Evolutionary conservation across 2,329 filamentous ascomycete genomes (phyloP).

Genomic region (Arthroderma uncinatum): DNA sequence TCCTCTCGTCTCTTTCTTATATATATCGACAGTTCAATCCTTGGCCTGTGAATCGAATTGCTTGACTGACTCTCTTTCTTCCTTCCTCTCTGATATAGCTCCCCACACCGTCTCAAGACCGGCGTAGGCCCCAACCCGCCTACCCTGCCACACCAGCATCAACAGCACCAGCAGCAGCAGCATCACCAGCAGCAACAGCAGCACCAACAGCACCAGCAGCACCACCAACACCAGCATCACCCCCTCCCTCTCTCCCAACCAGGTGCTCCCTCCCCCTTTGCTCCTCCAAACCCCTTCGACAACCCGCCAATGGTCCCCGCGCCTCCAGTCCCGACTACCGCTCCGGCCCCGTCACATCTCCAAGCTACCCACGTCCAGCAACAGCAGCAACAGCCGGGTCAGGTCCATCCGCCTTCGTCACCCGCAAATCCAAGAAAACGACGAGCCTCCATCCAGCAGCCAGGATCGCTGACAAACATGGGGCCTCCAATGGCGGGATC

Average conservation of each 20-base stretch:
- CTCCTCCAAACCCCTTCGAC: slow-evolving; percentile 25
- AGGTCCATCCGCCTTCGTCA: slow-evolving; percentile 15
- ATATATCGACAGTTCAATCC: slow-evolving; percentile 7
- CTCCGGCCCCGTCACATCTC: slow-evolving; percentile 12
- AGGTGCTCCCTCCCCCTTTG: slow-evolving; percentile 26
- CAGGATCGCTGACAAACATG: slow-evolving; percentile 29
- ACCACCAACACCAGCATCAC: not conserved
- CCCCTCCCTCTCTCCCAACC: slow-evolving; percentile 26
- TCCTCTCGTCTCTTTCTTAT: slow-evolving; percentile 10
- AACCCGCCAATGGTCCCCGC: slow-evolving; percentile 30
- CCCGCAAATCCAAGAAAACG: slow-evolving; percentile 35
- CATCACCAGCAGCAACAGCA: not conserved
- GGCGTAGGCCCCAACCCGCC: slow-evolving; percentile 26
- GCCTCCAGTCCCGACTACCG: slow-evolving; percentile 16
- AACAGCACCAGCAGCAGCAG: not conserved
- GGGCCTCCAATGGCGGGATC: slow-evolving; percentile 23
- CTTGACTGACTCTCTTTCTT: slow-evolving; percentile 10
- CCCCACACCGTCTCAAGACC: slow-evolving; percentile 34
- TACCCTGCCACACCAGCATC: slow-evolving; percentile 20
- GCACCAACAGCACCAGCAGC: not conserved
- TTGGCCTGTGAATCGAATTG: slow-evolving; percentile 7
- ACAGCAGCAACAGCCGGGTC: slow-evolving; percentile 21
- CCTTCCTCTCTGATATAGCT: slow-evolving; percentile 20
- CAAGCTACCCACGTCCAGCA: slow-evolving; percentile 13
- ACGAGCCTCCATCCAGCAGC: slow-evolving; percentile 30